Conservation (phyloP, 2,329 filamentous ascomycete genomes). For the Neonectria punicea region DNA sequence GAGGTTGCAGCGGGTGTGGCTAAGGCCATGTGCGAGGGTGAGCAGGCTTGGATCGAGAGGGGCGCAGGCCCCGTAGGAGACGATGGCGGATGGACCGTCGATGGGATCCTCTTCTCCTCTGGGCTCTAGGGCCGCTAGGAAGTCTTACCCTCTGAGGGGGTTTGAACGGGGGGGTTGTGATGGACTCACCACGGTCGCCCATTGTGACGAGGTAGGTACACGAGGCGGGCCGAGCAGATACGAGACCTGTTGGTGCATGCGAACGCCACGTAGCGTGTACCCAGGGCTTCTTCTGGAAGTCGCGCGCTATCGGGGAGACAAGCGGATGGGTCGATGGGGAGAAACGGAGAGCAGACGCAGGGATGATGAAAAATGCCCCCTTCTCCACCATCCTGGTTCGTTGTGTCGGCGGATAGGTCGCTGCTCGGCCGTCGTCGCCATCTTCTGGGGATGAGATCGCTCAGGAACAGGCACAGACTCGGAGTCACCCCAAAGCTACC, state of each 20-base stretch:
- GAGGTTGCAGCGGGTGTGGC: constrained; percentile 20
- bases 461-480: constrained; percentile 27
- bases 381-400: constrained; percentile 20
- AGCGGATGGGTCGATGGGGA: constrained; percentile 29
- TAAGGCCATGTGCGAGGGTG: constrained; percentile 20
- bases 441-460: constrained; percentile 17
- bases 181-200: constrained; percentile 26
- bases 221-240: constrained; percentile 23
- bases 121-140: neutral
- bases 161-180: constrained; percentile 11
- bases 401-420: constrained; percentile 18
- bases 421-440: constrained; percentile 8
- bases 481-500: constrained; percentile 6
- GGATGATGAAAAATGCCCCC: constrained; percentile 25
- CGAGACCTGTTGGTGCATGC: constrained; percentile 4
- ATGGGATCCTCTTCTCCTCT: neutral
- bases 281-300: constrained; percentile 16
- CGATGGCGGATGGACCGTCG: constrained; percentile 2
- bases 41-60: constrained; percentile 16
- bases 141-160: neutral
- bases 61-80: constrained; percentile 14
- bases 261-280: constrained; percentile 25
- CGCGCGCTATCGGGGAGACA: constrained; percentile 27
- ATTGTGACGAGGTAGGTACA: constrained; percentile 34
- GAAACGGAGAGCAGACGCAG: constrained; percentile 18